A percentile compares a stretch with the other conserved stretches of the same genome.
These are phyloP conservation scores for Nannochloris sp. DNA, from an alignment of 139 green algal species.

Conservation along the genomic window DNA sequence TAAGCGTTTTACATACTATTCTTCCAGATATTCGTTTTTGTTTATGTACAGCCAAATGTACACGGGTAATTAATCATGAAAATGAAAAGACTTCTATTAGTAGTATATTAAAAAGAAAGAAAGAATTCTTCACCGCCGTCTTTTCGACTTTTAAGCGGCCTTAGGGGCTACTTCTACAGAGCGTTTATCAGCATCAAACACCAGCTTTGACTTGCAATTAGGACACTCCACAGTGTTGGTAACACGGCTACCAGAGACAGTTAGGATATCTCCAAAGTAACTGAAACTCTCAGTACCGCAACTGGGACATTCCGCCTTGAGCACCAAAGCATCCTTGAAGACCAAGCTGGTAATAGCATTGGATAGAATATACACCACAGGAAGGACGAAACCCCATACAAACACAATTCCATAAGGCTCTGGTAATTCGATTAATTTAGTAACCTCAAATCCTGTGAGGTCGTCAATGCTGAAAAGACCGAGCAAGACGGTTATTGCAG, in stretches of 20 bases:
- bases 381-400: conserved; percentile 79
- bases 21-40: no score
- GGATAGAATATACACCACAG: conserved; percentile 66
- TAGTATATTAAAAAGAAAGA: no score
- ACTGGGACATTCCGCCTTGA: conserved; percentile 73
- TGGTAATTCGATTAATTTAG: conserved; percentile 68
- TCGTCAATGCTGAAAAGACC: conserved; percentile 74
- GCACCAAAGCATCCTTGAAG: conserved; percentile 72
- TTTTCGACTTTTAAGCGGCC: no score
- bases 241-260: conserved; percentile 56
- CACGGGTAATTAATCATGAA: no score
- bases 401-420: conserved; percentile 69
- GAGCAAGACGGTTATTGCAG: conserved; percentile 55
- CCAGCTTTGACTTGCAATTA: conserved; percentile 62
- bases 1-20: no score
- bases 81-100: no score
- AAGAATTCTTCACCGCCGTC: no score
- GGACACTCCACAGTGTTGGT: conserved; percentile 55
- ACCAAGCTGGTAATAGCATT: conserved; percentile 69
- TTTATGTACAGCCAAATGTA: no score
- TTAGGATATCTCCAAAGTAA: conserved; percentile 86
- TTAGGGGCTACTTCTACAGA: conserved; percentile 38
- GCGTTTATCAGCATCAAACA: conserved; percentile 59
- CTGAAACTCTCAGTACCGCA: conserved; percentile 60
- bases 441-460: conserved; percentile 78